phyloP scores from a whole-genome alignment of 176 grass and related monocot species.

The Avena insularis region DNA sequence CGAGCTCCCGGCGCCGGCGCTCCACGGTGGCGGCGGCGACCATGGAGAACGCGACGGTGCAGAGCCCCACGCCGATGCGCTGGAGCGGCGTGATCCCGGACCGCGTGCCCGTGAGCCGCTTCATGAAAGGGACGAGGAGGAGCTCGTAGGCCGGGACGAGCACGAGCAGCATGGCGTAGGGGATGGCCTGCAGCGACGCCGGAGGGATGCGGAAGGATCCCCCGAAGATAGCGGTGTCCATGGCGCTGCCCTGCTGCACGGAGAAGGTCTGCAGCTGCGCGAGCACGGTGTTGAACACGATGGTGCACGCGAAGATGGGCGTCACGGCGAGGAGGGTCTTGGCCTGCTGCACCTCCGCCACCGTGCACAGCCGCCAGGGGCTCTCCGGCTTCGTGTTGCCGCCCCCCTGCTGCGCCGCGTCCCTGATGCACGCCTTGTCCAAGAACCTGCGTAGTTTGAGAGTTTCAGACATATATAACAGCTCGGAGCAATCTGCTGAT shows the following conservation, averaged over 20 bases:
- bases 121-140: constrained; percentile 70
- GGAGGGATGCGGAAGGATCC: constrained; percentile 77
- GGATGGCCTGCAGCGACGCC: constrained; percentile 89
- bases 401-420: constrained; percentile 35
- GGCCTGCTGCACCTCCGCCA: constrained; percentile 65
- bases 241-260: constrained; percentile 88
- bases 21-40: constrained; percentile 73
- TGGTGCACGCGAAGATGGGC: constrained; percentile 97
- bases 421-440: constrained; percentile 81
- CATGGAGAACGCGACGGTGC: constrained; percentile 81
- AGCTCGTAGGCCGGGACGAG: constrained; percentile 83
- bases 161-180: constrained; percentile 81
- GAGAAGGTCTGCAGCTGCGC: constrained; percentile 99
- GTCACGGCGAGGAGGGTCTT: constrained; percentile 90
- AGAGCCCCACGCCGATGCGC: constrained; percentile 86
- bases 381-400: constrained; percentile 62
- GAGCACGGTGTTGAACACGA: constrained; percentile 97
- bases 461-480: background rate
- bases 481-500: background rate
- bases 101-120: constrained; percentile 54
- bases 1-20: constrained; percentile 60
- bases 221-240: constrained; percentile 70
- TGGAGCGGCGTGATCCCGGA: constrained; percentile 83
- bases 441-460: constrained; percentile 57
- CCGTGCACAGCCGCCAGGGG: constrained; percentile 82